Conservation (phyloP, 176 grass and related monocot species). For the Triticum urartu region DNA sequence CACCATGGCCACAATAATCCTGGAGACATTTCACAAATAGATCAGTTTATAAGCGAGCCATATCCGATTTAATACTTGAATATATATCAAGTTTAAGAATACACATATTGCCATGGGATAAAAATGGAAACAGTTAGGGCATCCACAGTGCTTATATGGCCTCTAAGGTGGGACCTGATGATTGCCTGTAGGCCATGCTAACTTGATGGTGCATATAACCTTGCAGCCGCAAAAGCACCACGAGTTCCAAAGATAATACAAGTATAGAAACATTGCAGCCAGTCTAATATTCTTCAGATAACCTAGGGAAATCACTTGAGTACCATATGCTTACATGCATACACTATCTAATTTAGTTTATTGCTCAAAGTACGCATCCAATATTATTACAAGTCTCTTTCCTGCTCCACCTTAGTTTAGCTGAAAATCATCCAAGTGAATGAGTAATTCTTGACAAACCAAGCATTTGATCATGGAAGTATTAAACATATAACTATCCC, state of each 20-base stretch:
- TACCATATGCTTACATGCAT: neutral
- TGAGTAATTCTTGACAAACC: neutral
- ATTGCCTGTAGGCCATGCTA: neutral
- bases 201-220: neutral
- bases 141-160: neutral
- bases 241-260: neutral
- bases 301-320: neutral
- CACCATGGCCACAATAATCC: slow-evolving; percentile 88
- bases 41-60: neutral
- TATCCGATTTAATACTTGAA: neutral
- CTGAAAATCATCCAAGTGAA: neutral
- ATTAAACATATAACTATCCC: neutral
- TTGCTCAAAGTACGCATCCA: slow-evolving; percentile 8
- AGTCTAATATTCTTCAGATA: neutral
- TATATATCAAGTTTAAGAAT: neutral
- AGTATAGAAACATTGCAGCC: neutral
- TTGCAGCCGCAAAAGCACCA: neutral
- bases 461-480: neutral
- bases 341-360: neutral
- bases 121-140: neutral
- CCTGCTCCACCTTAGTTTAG: neutral
- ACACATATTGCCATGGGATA: neutral
- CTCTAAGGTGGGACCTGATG: neutral
- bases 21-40: slow-evolving; percentile 48
- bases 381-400: neutral